phyloP scores from a whole-genome alignment of 768 basidiomycete species.

The Cyclocybe aegerita region DNA sequence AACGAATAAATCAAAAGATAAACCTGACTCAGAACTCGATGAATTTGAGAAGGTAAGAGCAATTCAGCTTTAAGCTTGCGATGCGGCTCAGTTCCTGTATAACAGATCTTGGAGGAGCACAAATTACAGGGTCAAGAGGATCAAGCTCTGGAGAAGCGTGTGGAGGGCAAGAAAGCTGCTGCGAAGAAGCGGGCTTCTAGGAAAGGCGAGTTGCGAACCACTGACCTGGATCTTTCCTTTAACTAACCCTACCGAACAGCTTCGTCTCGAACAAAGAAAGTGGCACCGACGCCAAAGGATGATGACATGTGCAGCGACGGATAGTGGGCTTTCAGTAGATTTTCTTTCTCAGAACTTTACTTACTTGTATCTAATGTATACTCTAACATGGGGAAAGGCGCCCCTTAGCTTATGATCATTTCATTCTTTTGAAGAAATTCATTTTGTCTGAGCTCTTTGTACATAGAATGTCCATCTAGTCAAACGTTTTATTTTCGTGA shows the following conservation, averaged over 20 bases:
- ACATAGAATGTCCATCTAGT: too few species aligned
- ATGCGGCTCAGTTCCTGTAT: neutral
- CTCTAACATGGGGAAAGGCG: too few species aligned
- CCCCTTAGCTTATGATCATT: too few species aligned
- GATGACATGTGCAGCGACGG: neutral
- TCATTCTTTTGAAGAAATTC: too few species aligned
- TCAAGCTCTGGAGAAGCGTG: slow-evolving; percentile 84
- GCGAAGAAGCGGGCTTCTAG: slow-evolving; percentile 66
- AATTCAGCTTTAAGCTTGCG: neutral
- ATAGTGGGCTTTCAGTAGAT: too few species aligned
- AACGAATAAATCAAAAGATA: slow-evolving; percentile 88
- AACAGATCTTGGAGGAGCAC: slow-evolving; percentile 81
- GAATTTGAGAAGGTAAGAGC: slow-evolving; percentile 83
- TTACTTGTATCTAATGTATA: too few species aligned
- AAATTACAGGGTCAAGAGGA: slow-evolving; percentile 88
- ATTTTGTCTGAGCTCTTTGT: too few species aligned
- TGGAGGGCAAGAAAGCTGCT: slow-evolving; percentile 80
- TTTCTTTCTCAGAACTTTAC: too few species aligned
- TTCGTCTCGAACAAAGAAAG: neutral
- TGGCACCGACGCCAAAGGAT: neutral
- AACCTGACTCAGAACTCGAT: slow-evolving; percentile 89
- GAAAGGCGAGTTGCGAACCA: slow-evolving; percentile 30
- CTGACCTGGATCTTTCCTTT: neutral
- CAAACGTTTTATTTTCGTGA: too few species aligned
- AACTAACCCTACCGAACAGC: neutral